Evolutionary conservation across 257 asterid species (phyloP).

Genomic region (Avicennia marina): DNA sequence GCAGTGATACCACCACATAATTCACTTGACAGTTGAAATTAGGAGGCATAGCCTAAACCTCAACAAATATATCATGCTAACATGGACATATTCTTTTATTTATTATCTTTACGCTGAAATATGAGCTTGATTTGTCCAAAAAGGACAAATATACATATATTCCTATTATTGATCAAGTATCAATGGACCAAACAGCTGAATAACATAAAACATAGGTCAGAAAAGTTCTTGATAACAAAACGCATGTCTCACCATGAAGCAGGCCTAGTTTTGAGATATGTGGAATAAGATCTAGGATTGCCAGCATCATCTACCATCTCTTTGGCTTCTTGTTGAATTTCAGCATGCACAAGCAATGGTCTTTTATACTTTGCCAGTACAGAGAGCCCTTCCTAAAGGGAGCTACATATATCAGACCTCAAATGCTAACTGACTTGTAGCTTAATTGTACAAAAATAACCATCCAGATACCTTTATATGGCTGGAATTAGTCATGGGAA

Average conservation of each 20-base stretch:
- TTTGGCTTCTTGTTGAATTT: conserved; percentile 47
- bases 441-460: background rate
- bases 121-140: too few relatives aligned
- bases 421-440: background rate
- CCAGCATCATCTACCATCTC: conserved; percentile 27
- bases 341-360: conserved; percentile 94
- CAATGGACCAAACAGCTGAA: background rate
- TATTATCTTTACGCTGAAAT: too few relatives aligned
- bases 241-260: conserved; percentile 55
- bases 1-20: background rate
- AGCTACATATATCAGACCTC: conserved; percentile 12
- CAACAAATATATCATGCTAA: too few relatives aligned
- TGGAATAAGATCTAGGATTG: conserved; percentile 63
- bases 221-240: background rate
- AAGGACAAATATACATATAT: too few relatives aligned
- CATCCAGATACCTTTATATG: conserved; percentile 69
- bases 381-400: conserved; percentile 65
- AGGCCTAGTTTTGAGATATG: conserved; percentile 87
- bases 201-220: background rate
- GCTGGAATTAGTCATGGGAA: conserved; percentile 84
- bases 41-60: too few relatives aligned
- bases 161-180: too few relatives aligned
- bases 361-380: conserved; percentile 73
- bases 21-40: too few relatives aligned
- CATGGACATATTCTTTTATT: too few relatives aligned